Evolutionary conservation across 2,329 filamentous ascomycete genomes (phyloP).

Genomic region (Monilinia fructigena): DNA sequence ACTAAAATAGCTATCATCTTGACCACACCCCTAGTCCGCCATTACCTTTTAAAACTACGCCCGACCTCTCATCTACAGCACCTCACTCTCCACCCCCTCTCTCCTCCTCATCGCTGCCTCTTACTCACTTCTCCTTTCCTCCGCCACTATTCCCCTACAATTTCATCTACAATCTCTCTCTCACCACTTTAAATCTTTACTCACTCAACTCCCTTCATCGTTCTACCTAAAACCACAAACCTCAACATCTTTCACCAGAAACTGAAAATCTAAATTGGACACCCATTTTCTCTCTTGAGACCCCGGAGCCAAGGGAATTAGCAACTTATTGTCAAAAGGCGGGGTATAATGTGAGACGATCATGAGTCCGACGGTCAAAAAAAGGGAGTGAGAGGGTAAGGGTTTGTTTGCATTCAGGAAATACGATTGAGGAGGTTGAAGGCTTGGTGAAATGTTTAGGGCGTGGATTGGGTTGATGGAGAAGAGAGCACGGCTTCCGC

Average conservation of each 20-base stretch:
- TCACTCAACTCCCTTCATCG: conserved; percentile 43
- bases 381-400: conserved; percentile 61
- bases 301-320: conserved; percentile 55
- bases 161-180: conserved; percentile 1
- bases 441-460: conserved; percentile 42
- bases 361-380: conserved; percentile 65
- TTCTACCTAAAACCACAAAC: conserved; percentile 34
- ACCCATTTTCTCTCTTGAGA: conserved; percentile 64
- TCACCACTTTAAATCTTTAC: conserved; percentile 38
- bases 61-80: conserved; percentile 45
- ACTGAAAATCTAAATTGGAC: conserved; percentile 41
- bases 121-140: conserved; percentile 51
- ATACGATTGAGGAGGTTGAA: conserved; percentile 57
- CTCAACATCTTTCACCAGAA: conserved; percentile 42
- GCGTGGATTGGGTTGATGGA: conserved; percentile 30
- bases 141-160: conserved; percentile 44
- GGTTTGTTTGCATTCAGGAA: conserved; percentile 67
- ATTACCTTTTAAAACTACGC: conserved; percentile 37
- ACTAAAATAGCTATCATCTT: conserved; percentile 41
- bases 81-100: conserved; percentile 44
- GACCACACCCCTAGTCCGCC: conserved; percentile 27
- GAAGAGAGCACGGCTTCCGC: neutral
- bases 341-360: conserved; percentile 63
- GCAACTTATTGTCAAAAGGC: conserved; percentile 58
- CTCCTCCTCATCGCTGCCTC: conserved; percentile 43